These are phyloP conservation scores for Cairneyella variabilis DNA, from an alignment of 495 filamentous ascomycete genomes.

Conservation along the genomic window DNA sequence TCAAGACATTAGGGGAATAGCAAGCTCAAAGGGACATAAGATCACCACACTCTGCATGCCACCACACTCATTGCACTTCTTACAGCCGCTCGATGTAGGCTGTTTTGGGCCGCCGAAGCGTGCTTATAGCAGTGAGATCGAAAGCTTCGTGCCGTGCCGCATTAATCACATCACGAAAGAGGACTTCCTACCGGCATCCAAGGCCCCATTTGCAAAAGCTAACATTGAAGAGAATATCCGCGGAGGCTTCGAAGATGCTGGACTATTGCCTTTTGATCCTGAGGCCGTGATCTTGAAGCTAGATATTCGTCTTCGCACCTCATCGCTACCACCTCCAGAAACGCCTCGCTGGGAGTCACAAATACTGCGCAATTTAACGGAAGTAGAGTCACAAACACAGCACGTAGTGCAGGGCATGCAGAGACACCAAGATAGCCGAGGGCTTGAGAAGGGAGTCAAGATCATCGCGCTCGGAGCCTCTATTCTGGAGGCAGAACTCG, in stretches of 20 bases:
- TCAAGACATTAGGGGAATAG: no score
- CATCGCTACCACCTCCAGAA: no score
- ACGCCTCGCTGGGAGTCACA: no score
- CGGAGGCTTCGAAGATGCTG: slow-evolving; percentile 4
- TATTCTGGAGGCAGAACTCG: no score
- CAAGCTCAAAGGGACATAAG: no score
- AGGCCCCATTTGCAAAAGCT: neutral
- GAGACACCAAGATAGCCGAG: no score
- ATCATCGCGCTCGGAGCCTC: no score
- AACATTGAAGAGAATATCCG: slow-evolving; percentile 2
- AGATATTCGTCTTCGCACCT: neutral
- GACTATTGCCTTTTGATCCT: slow-evolving; percentile 11
- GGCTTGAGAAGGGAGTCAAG: no score
- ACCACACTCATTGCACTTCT: slow-evolving; percentile 9
- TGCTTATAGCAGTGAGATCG: slow-evolving; percentile 8
- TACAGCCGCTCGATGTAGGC: slow-evolving; percentile 15
- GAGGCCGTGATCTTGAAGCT: slow-evolving; percentile 1
- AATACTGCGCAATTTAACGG: no score
- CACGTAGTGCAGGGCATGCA: no score
- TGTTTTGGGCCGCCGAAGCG: slow-evolving; percentile 11
- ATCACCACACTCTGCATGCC: slow-evolving; percentile 9
- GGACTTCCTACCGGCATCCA: slow-evolving; percentile 15
- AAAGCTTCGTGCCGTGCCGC: neutral
- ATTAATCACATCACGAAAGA: slow-evolving; percentile 19
- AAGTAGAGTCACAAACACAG: no score